Percentiles rank a stretch among this genome's conserved stretches.
These are phyloP conservation scores for Ceratobasidium sp. DNA, from an alignment of 1,284 basidiomycete species.

Conservation along the genomic window DNA sequence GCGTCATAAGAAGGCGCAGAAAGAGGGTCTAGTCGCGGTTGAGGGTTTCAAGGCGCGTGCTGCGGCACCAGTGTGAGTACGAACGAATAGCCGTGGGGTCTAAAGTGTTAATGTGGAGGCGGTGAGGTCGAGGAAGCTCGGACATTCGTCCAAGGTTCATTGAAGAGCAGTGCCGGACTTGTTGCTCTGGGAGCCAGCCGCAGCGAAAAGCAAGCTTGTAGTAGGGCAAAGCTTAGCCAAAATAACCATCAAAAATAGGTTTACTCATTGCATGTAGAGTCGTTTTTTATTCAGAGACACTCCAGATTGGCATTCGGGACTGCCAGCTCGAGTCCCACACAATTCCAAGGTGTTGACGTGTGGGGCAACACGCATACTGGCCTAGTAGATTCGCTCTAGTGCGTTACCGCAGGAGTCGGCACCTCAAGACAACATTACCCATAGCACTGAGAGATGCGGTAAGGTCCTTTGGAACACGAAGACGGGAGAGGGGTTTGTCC, in stretches of 20 bases:
- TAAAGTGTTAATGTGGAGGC: neutral
- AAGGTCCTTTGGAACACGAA: neutral
- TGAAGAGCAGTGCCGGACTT: neutral
- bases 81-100: neutral
- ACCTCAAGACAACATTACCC: neutral
- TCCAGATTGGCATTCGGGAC: neutral
- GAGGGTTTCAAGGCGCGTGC: neutral
- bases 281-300: neutral
- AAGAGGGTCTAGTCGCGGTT: neutral
- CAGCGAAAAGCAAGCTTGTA: neutral
- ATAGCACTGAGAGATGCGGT: neutral
- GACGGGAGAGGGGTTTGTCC: constrained; percentile 24
- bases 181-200: neutral
- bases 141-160: neutral
- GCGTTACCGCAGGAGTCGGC: neutral
- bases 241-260: neutral
- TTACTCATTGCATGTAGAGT: neutral
- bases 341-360: constrained; percentile 32
- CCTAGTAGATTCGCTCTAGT: constrained; percentile 14
- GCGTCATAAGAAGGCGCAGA: neutral
- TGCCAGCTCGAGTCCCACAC: neutral
- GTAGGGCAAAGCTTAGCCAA: neutral
- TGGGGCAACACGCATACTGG: constrained; percentile 32
- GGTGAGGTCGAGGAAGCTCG: neutral
- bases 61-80: neutral